Percentiles rank a stretch among this genome's conserved stretches.
These are phyloP conservation scores for Ceratocystiopsis sp. DNA, from an alignment of 2,329 filamentous ascomycete species.

Conservation along the genomic window DNA sequence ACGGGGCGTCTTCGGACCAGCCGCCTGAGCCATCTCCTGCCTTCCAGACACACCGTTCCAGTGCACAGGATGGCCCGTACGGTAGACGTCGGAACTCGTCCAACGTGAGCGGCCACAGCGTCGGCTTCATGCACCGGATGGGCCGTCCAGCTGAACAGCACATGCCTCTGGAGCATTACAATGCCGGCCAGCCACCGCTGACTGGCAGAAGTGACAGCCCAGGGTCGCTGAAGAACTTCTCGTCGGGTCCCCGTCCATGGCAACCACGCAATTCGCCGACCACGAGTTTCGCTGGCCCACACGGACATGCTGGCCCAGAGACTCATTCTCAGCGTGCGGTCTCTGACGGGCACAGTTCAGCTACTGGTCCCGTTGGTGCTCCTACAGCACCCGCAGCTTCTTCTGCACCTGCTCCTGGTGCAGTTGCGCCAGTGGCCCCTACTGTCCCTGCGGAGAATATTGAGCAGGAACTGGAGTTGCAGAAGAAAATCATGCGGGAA, in stretches of 20 bases:
- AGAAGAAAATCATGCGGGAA: slow-evolving; percentile 58
- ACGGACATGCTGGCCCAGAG: neutral
- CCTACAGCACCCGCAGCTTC: no score
- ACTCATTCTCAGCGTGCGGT: no score
- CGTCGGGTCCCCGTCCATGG: slow-evolving; percentile 22
- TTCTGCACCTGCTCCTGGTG: neutral
- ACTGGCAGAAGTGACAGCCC: slow-evolving; percentile 33
- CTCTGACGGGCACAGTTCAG: no score
- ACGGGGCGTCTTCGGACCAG: slow-evolving; percentile 39
- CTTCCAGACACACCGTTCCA: slow-evolving; percentile 63
- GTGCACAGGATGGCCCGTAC: slow-evolving; percentile 49
- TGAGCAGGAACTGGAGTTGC: slow-evolving; percentile 43
- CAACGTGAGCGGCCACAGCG: slow-evolving; percentile 76
- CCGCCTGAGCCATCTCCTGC: slow-evolving; percentile 64
- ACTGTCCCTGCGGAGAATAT: slow-evolving; percentile 15
- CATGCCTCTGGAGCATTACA: slow-evolving; percentile 24
- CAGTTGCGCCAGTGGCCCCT: neutral
- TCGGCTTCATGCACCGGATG: slow-evolving; percentile 44
- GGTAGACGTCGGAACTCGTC: slow-evolving; percentile 71
- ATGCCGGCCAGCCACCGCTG: slow-evolving; percentile 30
- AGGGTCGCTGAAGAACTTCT: slow-evolving; percentile 27
- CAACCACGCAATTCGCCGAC: slow-evolving; percentile 27
- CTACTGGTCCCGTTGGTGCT: no score
- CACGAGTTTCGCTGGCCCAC: slow-evolving; percentile 1
- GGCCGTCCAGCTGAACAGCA: slow-evolving; percentile 26